phyloP scores from a whole-genome alignment of 2,329 filamentous ascomycete genomes.

The Stagonosporopsis chrysanthemi region DNA sequence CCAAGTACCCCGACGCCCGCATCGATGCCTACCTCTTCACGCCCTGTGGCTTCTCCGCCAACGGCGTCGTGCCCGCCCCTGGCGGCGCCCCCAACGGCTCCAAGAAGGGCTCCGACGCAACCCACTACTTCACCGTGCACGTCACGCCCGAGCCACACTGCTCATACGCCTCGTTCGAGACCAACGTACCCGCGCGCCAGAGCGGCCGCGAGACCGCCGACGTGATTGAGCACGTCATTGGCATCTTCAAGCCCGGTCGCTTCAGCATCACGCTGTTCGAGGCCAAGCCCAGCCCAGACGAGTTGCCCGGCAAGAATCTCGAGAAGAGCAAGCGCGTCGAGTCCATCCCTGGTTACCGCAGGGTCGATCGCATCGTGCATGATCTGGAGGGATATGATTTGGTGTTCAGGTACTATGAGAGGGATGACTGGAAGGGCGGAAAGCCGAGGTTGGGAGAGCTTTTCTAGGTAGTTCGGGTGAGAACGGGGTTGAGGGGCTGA shows the following conservation, averaged over 20 bases:
- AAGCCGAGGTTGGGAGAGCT: constrained; percentile 67
- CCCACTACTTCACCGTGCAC: constrained; percentile 97
- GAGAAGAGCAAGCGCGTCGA: constrained; percentile 66
- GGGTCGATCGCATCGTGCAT: constrained; percentile 94
- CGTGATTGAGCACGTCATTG: constrained; percentile 90
- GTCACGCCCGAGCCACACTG: constrained; percentile 97
- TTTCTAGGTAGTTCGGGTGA: neutral
- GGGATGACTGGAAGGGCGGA: constrained; percentile 78
- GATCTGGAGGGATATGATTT: constrained; percentile 97
- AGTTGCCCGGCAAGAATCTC: constrained; percentile 51
- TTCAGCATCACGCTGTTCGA: constrained; percentile 98
- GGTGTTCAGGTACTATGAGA: constrained; percentile 95
- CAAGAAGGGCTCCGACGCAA: constrained; percentile 50
- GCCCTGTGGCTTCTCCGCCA: constrained; percentile 96
- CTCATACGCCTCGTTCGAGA: constrained; percentile 98
- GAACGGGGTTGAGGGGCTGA: neutral
- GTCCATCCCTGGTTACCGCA: constrained; percentile 81
- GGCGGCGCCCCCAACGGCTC: constrained; percentile 55
- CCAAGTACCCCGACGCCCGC: constrained; percentile 87
- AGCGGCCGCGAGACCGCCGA: constrained; percentile 87
- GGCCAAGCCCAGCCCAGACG: constrained; percentile 69
- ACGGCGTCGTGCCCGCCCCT: constrained; percentile 88
- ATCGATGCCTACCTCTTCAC: constrained; percentile 97
- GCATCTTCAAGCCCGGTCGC: constrained; percentile 95
- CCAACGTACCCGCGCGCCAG: constrained; percentile 90